Evolutionary conservation across 176 grass and related monocot species (phyloP).

Genomic region (bread wheat (Triticum aestivum)): IWGSC_CS_RefSeq_v2.1 NC_057807.1:576423876-576424375

Average conservation of each 20-base stretch:
- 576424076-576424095: slow-evolving; percentile 71
- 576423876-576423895: neutral
- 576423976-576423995: neutral
- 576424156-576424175: slow-evolving; percentile 68
- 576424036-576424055: neutral
- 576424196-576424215: slow-evolving; percentile 71
- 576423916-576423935: neutral
- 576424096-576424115: slow-evolving; percentile 59
- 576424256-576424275: slow-evolving; percentile 32
- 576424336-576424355: slow-evolving; percentile 71
- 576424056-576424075: neutral
- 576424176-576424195: slow-evolving; percentile 75
- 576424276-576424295: slow-evolving; percentile 77
- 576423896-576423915: neutral
- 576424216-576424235: slow-evolving; percentile 73
- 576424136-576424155: slow-evolving; percentile 72
- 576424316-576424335: slow-evolving; percentile 91
- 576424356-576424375: slow-evolving; percentile 65
- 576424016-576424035: neutral
- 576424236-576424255: slow-evolving; percentile 43
- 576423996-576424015: neutral
- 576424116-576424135: slow-evolving; percentile 70
- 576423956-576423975: slow-evolving; percentile 16
- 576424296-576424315: slow-evolving; percentile 71
- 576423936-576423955: slow-evolving; percentile 42